Evolutionary conservation across 164 flowering plant species (phyloP), one percentile per base, ranked within the genome.

Genomic region (Sextonia rubra): DNA sequence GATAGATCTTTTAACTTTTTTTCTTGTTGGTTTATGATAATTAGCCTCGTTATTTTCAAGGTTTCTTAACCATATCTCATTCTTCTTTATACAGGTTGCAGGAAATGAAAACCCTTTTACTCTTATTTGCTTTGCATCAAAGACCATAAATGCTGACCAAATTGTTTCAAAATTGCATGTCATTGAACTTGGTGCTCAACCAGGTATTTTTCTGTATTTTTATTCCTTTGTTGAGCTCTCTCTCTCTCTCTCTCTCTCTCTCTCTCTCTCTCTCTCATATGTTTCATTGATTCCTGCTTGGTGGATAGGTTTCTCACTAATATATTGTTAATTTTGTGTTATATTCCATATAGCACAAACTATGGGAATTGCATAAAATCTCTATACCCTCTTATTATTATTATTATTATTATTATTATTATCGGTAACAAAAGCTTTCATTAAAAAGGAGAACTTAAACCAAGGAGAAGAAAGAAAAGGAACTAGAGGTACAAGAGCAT

Each of bases 121-220:
- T 77, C 91, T 93, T 55, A 93, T 91, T 63, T 87, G 89, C 71
- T 92, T 92, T 86, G 97, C 98, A 44, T 83, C 95, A 65, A 96
- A 96, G 82, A 75, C 88, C 20, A 81, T 81, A 9, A 96, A 96
- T 85, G 97, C 99, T 64, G 99, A 98, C 11, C 98, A 93, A 76
- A 73, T 92, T 73, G 81, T 86, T 18, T 93, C 99, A n/a, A 96
- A 96, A 81, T 75, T 96, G 76, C 99, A 96, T 81, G 87, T 96
- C 9, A 96, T 96, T 77, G 99, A 96, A 83, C 97, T 96, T 75
- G 99, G 99, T 71, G 97, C 98, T 62, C 97, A 96, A 79, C 97
- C 98, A 88, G 99, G 98, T 84, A 25, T 64, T 29, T 37, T 12
- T 23, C 26, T 61, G 26, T 23, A 61, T n/a, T 58, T 58, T 17